Evolutionary conservation across 805 yeast genomes (phyloP).

Genomic region (Candida ortonii): DNA sequence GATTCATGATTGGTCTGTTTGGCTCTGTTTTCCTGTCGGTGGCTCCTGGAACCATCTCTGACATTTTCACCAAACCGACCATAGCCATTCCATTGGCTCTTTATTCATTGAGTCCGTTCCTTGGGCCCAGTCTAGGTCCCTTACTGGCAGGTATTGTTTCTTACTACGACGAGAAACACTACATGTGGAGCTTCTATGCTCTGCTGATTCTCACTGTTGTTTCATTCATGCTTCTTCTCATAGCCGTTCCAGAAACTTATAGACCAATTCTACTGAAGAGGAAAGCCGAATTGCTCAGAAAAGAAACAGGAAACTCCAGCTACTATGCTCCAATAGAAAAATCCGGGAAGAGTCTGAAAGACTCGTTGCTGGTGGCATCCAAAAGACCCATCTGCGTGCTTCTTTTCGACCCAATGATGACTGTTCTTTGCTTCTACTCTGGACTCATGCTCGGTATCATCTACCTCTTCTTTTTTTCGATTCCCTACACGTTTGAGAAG

Average conservation of each 20-base stretch:
- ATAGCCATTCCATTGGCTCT: constrained; percentile 70
- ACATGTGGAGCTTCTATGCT: constrained; percentile 73
- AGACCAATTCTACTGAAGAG: constrained; percentile 47
- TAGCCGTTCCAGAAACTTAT: constrained; percentile 42
- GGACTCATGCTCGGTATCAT: constrained; percentile 58
- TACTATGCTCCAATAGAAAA: constrained; percentile 42
- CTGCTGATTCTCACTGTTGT: constrained; percentile 53
- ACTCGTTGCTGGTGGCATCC: constrained; percentile 43
- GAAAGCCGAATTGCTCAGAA: constrained; percentile 51
- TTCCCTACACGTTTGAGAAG: constrained; percentile 55
- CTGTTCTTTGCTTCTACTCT: constrained; percentile 51
- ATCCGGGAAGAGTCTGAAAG: constrained; percentile 33
- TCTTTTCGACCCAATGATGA: constrained; percentile 52
- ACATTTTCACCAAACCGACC: constrained; percentile 57
- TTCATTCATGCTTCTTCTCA: constrained; percentile 22
- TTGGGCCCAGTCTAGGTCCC: constrained; percentile 74
- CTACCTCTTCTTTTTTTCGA: constrained; percentile 63
- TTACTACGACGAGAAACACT: constrained; percentile 45
- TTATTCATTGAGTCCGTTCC: constrained; percentile 59
- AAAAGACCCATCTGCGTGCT: constrained; percentile 52
- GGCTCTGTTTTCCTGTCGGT: constrained; percentile 74
- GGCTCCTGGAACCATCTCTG: constrained; percentile 77
- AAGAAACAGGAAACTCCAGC: constrained; percentile 37
- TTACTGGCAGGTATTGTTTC: constrained; percentile 58
- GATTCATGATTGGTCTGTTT: constrained; percentile 68